Evolutionary conservation across 805 yeast genomes (phyloP).

Genomic region (Clavispora santaluciae): DNA sequence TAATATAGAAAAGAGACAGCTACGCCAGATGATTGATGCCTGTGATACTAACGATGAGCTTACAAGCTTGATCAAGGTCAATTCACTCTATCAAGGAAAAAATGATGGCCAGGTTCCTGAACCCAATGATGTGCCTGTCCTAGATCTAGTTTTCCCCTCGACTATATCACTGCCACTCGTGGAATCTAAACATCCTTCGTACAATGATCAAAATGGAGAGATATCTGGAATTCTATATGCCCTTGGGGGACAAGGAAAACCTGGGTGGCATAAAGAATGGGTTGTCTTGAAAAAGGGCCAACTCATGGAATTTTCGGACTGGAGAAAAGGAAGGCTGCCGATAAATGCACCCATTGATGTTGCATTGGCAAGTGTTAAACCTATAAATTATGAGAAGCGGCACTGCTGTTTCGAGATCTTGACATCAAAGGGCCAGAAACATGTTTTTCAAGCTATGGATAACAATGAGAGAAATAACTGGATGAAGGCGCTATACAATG

Average conservation of each 20-base stretch:
- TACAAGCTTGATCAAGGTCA: constrained; percentile 21
- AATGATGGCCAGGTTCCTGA: background rate
- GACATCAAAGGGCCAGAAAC: constrained; percentile 61
- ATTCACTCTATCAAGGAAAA: background rate
- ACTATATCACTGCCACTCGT: constrained; percentile 1
- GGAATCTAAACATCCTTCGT: background rate
- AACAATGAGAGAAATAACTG: constrained; percentile 65
- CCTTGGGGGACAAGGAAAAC: constrained; percentile 55
- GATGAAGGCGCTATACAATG: constrained; percentile 59
- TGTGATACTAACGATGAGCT: constrained; percentile 37
- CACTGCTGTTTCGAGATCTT: constrained; percentile 68
- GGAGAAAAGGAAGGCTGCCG: constrained; percentile 64
- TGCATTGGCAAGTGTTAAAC: constrained; percentile 60
- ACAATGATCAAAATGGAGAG: constrained; percentile 26
- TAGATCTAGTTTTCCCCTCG: constrained; percentile 26
- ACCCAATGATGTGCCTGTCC: constrained; percentile 7
- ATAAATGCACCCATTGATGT: constrained; percentile 67
- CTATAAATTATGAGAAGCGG: constrained; percentile 42
- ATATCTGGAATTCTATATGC: constrained; percentile 51
- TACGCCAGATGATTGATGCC: constrained; percentile 39
- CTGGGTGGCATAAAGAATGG: constrained; percentile 89
- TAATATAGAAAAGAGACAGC: constrained; percentile 37
- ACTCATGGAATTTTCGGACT: constrained; percentile 68
- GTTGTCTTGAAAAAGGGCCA: constrained; percentile 67
- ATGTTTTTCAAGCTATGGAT: constrained; percentile 69